phyloP scores from a whole-genome alignment of 345 rosid genomes.

The Pelargonium nanum region DNA sequence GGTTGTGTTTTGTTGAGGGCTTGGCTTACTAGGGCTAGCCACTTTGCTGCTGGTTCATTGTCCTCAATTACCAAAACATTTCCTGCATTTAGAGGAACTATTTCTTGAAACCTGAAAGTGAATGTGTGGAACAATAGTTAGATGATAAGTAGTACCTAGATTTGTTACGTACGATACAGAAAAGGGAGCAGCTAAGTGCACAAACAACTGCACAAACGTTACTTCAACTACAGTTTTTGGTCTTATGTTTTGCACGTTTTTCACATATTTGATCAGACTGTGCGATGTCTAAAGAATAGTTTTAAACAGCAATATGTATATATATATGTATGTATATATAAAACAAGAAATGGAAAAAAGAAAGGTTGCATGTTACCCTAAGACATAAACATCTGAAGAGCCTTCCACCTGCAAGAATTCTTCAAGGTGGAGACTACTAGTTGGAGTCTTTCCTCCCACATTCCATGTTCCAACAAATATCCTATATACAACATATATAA shows the following conservation, averaged over 20 bases:
- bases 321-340: neutral
- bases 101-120: slow-evolving; percentile 77
- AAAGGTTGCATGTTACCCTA: slow-evolving; percentile 55
- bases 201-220: too few relatives aligned
- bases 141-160: too few relatives aligned
- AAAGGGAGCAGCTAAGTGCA: too few relatives aligned
- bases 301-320: too few relatives aligned
- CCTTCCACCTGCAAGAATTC: slow-evolving; percentile 76
- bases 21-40: slow-evolving; percentile 78
- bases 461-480: slow-evolving; percentile 86
- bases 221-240: too few relatives aligned
- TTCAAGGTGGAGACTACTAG: slow-evolving; percentile 58
- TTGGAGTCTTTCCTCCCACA: slow-evolving; percentile 89
- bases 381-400: slow-evolving; percentile 73
- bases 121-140: neutral
- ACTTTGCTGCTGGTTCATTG: slow-evolving; percentile 92
- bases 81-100: slow-evolving; percentile 93
- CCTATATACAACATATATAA: slow-evolving; percentile 22
- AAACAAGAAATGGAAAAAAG: neutral
- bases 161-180: too few relatives aligned
- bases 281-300: too few relatives aligned
- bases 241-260: too few relatives aligned
- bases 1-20: slow-evolving; percentile 52
- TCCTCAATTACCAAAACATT: slow-evolving; percentile 83
- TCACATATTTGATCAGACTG: too few relatives aligned